phyloP scores from a whole-genome alignment of 371 early-diverging fungal genomes.

The Nematocida sp. region DNA sequence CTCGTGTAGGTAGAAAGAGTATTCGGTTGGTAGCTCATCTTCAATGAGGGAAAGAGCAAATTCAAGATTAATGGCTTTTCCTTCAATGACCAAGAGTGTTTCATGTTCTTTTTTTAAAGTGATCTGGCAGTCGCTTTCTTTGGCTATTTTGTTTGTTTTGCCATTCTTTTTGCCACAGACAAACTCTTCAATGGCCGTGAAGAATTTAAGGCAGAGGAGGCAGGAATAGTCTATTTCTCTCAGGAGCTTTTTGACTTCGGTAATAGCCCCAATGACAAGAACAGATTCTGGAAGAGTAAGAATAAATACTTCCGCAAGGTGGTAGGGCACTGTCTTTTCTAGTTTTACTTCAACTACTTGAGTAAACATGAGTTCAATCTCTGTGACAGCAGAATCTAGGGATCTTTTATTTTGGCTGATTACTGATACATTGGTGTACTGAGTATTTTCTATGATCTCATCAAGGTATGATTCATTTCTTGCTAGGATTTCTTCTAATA shows the following conservation, averaged over 20 bases:
- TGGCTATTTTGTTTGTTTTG: slow-evolving; percentile 79
- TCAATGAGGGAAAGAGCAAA: slow-evolving; percentile 48
- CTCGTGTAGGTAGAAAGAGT: slow-evolving; percentile 73
- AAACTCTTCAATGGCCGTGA: slow-evolving; percentile 76
- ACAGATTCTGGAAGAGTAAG: neutral
- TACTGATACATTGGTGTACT: neutral
- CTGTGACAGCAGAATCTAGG: slow-evolving; percentile 3
- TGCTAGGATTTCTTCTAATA: slow-evolving; percentile 49
- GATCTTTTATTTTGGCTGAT: slow-evolving; percentile 1
- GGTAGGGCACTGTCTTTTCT: neutral
- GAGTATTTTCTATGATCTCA: slow-evolving; percentile 15
- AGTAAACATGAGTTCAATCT: slow-evolving; percentile 25
- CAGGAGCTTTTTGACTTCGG: slow-evolving; percentile 37
- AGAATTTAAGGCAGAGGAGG: slow-evolving; percentile 65
- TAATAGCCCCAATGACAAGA: slow-evolving; percentile 10
- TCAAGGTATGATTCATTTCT: slow-evolving; percentile 44
- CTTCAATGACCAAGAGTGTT: slow-evolving; percentile 34
- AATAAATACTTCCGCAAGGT: slow-evolving; percentile 36
- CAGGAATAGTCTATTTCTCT: slow-evolving; percentile 19
- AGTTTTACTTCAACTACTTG: slow-evolving; percentile 21
- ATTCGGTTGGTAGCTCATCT: slow-evolving; percentile 55
- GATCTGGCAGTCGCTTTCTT: slow-evolving; percentile 68
- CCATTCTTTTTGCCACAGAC: slow-evolving; percentile 85
- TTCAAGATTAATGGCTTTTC: slow-evolving; percentile 22
- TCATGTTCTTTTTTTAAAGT: slow-evolving; percentile 13